Base-by-base conservation (phyloP, 805 yeast genomes). In the Metschnikowia cubensis region DNA sequence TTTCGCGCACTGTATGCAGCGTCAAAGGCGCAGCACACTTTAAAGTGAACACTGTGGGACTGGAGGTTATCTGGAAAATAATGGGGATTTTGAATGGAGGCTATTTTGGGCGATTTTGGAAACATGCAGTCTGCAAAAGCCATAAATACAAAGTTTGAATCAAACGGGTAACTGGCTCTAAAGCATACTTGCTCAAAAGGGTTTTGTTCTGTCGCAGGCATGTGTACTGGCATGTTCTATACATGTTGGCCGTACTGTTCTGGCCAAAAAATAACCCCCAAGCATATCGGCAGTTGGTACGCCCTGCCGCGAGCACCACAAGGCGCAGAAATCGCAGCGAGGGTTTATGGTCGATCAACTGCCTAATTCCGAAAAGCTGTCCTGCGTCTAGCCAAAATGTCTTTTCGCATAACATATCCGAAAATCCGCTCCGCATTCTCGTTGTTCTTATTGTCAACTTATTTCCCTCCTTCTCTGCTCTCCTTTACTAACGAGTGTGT, bases 401-500 rank as follows among this genome's bases (percentile, higher is more conserved):
- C 25, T 15, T 25, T 39, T 15, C n/a, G 42, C 42, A 29, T 39
- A 39, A 39, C 34, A 39, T 29, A 39, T 22, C 21, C 21, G 15
- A 15, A 25, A 25, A 39, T 25, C 31, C 34, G 42, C 42, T 39
- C n/a, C 34, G 34, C 42, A 29, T 36, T n/a, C 15, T 33, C 5
- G 13, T 6, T 8, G 14, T 29, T 29, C n/a, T 18, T 20, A 42
- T 29, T 20, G 35, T 35, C 25, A n/a, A 20, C 11, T 42, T 32
- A 32, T 31, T 15, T 33, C 17, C 20, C 34, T 32, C 21, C 18
- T 22, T 15, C 15, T 25, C 34, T n/a, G 34, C 18, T 18, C 21
- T 21, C 50, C 20, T 35, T 25, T 59, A 61, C 65, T 61, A 61
- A 61, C 65, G 32, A 45, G 21, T 37, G 41, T 44, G 52, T 47